These are phyloP conservation scores for Ophiostoma ulmi DNA, from an alignment of 2,329 filamentous ascomycete species.

Conservation along the genomic window DNA sequence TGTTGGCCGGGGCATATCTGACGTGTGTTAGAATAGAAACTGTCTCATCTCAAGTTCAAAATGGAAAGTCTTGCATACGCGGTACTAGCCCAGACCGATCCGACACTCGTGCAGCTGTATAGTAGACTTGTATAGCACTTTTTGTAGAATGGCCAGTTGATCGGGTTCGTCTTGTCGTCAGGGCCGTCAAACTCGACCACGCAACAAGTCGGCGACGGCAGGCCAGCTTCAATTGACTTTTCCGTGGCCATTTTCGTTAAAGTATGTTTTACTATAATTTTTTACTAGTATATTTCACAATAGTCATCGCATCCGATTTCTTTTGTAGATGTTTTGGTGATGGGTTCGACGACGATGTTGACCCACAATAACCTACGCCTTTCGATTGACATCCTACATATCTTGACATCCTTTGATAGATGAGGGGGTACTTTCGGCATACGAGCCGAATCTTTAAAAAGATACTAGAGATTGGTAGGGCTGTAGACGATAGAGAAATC, in stretches of 20 bases:
- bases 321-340: neutral
- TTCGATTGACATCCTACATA: conserved; percentile 5
- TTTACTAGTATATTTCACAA: neutral
- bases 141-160: conserved; percentile 20
- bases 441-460: neutral
- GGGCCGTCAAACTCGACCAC: conserved; percentile 17
- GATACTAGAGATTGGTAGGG: neutral
- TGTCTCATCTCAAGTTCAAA: neutral
- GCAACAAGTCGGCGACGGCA: neutral
- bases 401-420: neutral
- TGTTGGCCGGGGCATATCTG: conserved; percentile 18
- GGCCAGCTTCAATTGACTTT: neutral
- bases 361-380: conserved; percentile 5
- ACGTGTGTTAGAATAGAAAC: neutral
- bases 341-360: neutral
- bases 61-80: conserved; percentile 11
- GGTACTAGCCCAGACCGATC: conserved; percentile 21
- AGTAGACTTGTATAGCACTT: conserved; percentile 18
- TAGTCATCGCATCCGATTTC: neutral
- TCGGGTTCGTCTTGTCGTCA: conserved; percentile 13
- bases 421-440: neutral
- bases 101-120: conserved; percentile 18
- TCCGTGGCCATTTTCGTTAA: neutral
- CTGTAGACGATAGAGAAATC: neutral
- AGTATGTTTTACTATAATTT: neutral